Evolutionary conservation across 2,329 filamentous ascomycete genomes (phyloP).

Genomic region (Geoglossum cookeanum): DNA sequence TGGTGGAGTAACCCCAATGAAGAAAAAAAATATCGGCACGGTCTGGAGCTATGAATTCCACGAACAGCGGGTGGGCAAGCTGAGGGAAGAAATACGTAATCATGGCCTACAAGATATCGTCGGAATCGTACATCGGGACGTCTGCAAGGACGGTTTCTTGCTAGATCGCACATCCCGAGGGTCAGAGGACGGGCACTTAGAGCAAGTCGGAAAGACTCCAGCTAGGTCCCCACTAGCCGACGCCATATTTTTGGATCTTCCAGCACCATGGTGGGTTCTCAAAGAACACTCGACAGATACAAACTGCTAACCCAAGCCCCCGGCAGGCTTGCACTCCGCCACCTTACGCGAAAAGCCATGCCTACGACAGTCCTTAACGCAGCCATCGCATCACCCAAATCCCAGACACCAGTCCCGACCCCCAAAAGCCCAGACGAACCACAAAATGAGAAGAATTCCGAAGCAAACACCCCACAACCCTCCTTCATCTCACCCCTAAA

Average conservation of each 20-base stretch:
- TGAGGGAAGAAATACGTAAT: constrained; percentile 23
- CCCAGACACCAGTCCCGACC: neutral
- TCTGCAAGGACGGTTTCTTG: constrained; percentile 29
- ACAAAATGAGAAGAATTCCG: neutral
- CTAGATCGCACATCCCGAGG: constrained; percentile 9
- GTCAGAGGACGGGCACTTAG: neutral
- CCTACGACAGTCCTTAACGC: neutral
- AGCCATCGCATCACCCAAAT: neutral
- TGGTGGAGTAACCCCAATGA: constrained; percentile 8
- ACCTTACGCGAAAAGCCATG: constrained; percentile 4
- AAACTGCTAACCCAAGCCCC: neutral
- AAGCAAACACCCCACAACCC: neutral
- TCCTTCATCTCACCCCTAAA: constrained; percentile 37
- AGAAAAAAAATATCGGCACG: constrained; percentile 17
- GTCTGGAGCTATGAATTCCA: constrained; percentile 33
- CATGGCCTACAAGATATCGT: constrained; percentile 27
- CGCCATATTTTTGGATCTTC: constrained; percentile 30
- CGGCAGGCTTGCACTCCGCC: constrained; percentile 6
- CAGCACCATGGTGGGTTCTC: constrained; percentile 24
- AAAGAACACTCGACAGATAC: neutral
- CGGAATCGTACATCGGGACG: constrained; percentile 27
- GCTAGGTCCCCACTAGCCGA: constrained; percentile 21
- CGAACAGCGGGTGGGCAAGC: constrained; percentile 21
- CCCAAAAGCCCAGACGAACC: neutral
- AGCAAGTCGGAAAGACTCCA: constrained; percentile 9